These are phyloP conservation scores for Umbelopsis ramanniana DNA, from an alignment of 192 early-diverging fungal species.

Conservation along the genomic window DNA sequence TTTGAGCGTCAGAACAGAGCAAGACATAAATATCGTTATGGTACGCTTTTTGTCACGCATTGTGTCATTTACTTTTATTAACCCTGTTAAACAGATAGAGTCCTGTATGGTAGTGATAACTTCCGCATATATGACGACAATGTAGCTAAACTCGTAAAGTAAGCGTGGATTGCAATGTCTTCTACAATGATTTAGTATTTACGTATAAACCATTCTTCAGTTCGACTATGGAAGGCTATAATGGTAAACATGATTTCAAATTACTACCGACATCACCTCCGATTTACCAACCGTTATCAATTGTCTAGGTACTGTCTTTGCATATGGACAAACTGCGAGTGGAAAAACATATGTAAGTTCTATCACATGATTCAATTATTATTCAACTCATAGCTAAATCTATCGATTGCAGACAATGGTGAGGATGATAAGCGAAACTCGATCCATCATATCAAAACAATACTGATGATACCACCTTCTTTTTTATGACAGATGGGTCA, in stretches of 20 bases:
- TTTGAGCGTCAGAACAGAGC: constrained; percentile 33
- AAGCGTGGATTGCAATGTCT: not conserved
- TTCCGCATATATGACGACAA: constrained; percentile 54
- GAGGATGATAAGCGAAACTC: not conserved
- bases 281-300: not conserved
- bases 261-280: too few relatives aligned
- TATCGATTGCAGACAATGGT: not conserved
- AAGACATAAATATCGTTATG: constrained; percentile 40
- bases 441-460: too few relatives aligned
- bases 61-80: not conserved
- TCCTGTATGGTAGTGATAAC: constrained; percentile 59
- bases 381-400: not conserved
- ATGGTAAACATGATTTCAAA: constrained; percentile 59
- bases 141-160: constrained; percentile 38
- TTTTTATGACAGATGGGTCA: not conserved
- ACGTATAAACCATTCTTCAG: not conserved
- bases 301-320: constrained; percentile 86
- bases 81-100: constrained; percentile 44
- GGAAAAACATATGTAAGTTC: constrained; percentile 85
- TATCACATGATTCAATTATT: too few relatives aligned
- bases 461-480: not conserved
- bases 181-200: not conserved
- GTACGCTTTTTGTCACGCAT: constrained; percentile 22
- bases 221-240: constrained; percentile 88
- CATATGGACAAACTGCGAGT: constrained; percentile 96